Evolutionary conservation across 768 basidiomycete species (phyloP).

Genomic region (Solioccasus polychromus): DNA sequence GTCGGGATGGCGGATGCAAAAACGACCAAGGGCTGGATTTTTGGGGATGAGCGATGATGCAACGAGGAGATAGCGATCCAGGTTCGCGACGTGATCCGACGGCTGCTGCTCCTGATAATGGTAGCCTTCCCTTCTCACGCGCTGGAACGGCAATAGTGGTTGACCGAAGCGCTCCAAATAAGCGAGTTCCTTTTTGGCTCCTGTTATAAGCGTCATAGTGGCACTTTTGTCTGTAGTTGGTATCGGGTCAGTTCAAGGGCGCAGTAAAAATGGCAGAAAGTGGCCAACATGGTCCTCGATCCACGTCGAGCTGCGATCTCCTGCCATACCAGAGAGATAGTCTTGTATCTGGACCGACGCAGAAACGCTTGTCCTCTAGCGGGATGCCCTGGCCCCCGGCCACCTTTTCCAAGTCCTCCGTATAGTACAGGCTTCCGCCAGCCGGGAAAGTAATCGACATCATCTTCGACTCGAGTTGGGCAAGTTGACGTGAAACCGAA

Average conservation of each 20-base stretch:
- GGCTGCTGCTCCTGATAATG: not conserved
- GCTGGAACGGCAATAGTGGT: conserved; percentile 1
- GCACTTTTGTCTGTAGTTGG: conserved; percentile 20
- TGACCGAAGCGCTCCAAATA: not conserved
- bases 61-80: conserved; percentile 1
- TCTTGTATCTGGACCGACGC: no score
- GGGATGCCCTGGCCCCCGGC: not conserved
- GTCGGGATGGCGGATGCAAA: conserved; percentile 48
- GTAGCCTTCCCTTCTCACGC: not conserved
- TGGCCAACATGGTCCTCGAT: not conserved
- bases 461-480: conserved; percentile 2
- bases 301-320: conserved; percentile 1
- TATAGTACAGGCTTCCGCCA: conserved; percentile 1
- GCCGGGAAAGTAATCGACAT: conserved; percentile 4
- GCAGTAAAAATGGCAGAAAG: not conserved
- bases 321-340: not conserved
- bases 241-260: conserved; percentile 4
- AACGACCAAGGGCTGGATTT: conserved; percentile 37
- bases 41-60: conserved; percentile 28
- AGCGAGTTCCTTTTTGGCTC: not conserved
- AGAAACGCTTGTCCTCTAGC: conserved; percentile 1
- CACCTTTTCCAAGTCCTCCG: not conserved
- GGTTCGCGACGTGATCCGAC: conserved; percentile 1
- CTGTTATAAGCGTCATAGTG: not conserved
- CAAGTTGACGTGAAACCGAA: not conserved